A percentile compares a stretch with the other conserved stretches of the same genome.
Conservation (phyloP, 441 rosid species). For the Theobroma grandiflorum region DNA sequence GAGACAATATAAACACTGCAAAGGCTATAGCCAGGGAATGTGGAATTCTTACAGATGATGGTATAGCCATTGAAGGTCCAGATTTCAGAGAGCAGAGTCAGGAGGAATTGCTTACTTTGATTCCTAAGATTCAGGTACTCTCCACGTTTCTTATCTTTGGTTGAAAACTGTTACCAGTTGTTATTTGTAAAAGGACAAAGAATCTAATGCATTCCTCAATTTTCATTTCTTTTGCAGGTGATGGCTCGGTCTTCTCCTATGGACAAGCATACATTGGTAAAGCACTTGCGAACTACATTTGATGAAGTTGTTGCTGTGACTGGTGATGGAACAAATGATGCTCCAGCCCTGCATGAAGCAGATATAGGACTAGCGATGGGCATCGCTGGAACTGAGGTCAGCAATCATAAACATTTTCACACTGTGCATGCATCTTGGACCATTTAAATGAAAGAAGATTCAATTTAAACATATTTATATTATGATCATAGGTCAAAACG, state of each 20-base stretch:
- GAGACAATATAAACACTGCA: conserved; percentile 79
- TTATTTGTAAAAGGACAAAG: conserved; percentile 8
- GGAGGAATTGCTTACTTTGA: conserved; percentile 66
- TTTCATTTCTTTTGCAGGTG: conserved; percentile 48
- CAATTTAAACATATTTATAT: background rate
- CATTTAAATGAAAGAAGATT: conserved; percentile 6
- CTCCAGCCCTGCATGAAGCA: conserved; percentile 87
- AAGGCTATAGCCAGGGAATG: conserved; percentile 84
- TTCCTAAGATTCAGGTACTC: conserved; percentile 91
- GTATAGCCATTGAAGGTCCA: conserved; percentile 79
- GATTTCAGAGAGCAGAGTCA: conserved; percentile 66
- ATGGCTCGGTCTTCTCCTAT: conserved; percentile 83
- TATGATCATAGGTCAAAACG: background rate
- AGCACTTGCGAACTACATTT: conserved; percentile 69
- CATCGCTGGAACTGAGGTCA: conserved; percentile 84
- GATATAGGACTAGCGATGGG: conserved; percentile 89
- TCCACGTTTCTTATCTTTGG: conserved; percentile 12
- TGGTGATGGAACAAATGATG: conserved; percentile 88
- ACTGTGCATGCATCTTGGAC: background rate
- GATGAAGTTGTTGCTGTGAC: conserved; percentile 84
- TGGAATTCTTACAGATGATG: conserved; percentile 76
- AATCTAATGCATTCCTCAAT: conserved; percentile 3
- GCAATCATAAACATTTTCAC: conserved; percentile 23
- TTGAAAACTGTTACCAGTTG: background rate
- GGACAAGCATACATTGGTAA: conserved; percentile 79